Evolutionary conservation across 1,139 yeast species (phyloP).

Genomic region (Zygosaccharomyces sapae): DNA sequence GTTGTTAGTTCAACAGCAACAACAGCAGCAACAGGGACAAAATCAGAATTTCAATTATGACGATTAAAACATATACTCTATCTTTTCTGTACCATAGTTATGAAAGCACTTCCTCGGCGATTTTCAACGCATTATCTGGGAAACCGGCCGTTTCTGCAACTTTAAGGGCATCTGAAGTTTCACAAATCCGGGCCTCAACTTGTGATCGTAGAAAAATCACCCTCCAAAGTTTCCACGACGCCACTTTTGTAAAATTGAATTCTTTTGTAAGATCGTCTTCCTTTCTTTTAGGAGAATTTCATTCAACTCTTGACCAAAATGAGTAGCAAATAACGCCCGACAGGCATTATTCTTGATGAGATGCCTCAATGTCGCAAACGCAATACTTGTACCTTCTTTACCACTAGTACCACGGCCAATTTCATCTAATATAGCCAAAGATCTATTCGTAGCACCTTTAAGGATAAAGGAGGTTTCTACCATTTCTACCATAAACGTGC

Average conservation of each 20-base stretch:
- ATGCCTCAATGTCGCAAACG: slow-evolving; percentile 71
- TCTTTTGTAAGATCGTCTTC: slow-evolving; percentile 36
- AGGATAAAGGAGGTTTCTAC: slow-evolving; percentile 84
- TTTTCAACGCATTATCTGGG: slow-evolving; percentile 55
- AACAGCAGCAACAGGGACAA: slow-evolving; percentile 16
- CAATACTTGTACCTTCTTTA: slow-evolving; percentile 83
- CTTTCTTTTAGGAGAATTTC: slow-evolving; percentile 37
- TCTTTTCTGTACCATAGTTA: slow-evolving; percentile 2
- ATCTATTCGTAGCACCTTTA: slow-evolving; percentile 65
- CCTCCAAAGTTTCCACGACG: slow-evolving; percentile 39
- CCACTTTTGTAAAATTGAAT: slow-evolving; percentile 51
- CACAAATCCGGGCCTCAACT: slow-evolving; percentile 61
- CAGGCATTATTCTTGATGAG: slow-evolving; percentile 56
- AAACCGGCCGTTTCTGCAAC: slow-evolving; percentile 85
- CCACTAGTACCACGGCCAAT: slow-evolving; percentile 96
- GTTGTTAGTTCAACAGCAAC: slow-evolving; percentile 18
- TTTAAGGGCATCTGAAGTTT: slow-evolving; percentile 75
- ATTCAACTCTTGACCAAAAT: slow-evolving; percentile 71
- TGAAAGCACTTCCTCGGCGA: slow-evolving; percentile 44
- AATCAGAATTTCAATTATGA: slow-evolving; percentile 13
- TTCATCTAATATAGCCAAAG: slow-evolving; percentile 88
- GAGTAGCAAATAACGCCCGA: slow-evolving; percentile 87
- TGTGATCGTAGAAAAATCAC: slow-evolving; percentile 54
- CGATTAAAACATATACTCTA: slow-evolving; percentile 6
- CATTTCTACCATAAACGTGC: slow-evolving; percentile 98